Conservation (phyloP, 2,329 filamentous ascomycete species). For the Tothia fuscella region DNA sequence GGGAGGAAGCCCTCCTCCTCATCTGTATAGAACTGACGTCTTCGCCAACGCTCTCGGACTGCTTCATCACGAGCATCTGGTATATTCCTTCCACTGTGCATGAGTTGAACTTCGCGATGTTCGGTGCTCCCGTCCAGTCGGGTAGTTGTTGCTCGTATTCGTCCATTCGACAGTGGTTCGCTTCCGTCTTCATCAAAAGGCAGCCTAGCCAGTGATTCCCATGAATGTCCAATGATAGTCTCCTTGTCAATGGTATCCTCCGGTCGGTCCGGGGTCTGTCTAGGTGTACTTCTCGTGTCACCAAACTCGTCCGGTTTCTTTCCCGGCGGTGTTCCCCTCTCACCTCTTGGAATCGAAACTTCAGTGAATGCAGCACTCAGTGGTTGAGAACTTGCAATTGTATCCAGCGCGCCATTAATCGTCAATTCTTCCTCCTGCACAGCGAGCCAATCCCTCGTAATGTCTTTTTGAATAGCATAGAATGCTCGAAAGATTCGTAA, state of each 20-base stretch:
- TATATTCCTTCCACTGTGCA: constrained; percentile 1
- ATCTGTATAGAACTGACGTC: constrained; percentile 70
- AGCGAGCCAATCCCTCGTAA: constrained; percentile 67
- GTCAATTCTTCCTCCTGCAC: constrained; percentile 67
- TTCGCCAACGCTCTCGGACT: constrained; percentile 59
- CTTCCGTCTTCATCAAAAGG: constrained; percentile 4
- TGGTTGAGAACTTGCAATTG: constrained; percentile 32
- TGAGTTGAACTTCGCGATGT: constrained; percentile 4
- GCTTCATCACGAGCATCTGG: constrained; percentile 18
- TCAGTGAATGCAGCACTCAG: constrained; percentile 31
- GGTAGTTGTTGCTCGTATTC: not conserved
- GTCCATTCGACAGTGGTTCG: not conserved
- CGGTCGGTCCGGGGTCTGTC: not conserved
- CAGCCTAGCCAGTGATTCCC: constrained; percentile 6
- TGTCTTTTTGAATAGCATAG: constrained; percentile 79
- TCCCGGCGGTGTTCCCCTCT: constrained; percentile 3
- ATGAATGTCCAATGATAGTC: not conserved
- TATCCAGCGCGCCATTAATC: constrained; percentile 34
- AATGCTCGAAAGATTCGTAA: constrained; percentile 75
- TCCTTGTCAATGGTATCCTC: not conserved
- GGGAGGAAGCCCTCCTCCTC: constrained; percentile 58
- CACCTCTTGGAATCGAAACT: not conserved
- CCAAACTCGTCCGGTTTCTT: constrained; percentile 8
- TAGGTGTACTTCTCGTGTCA: not conserved
- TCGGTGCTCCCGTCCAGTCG: not conserved